Evolutionary conservation across 2,329 filamentous ascomycete genomes (phyloP).

Genomic region (Neurospora crassa): DNA sequence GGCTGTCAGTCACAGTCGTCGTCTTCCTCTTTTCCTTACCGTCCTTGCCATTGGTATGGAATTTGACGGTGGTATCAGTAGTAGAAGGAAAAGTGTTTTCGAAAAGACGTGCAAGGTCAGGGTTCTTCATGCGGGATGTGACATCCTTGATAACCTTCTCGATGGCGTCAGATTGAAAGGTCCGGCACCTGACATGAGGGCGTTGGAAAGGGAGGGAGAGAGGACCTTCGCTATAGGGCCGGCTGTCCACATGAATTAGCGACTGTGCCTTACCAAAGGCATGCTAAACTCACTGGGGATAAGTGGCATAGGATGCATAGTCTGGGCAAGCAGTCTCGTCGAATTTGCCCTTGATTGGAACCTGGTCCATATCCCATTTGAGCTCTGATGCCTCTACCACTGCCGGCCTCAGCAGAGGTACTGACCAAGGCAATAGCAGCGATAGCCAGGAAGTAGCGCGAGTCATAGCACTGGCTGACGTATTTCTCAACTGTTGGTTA

Average conservation of each 20-base stretch:
- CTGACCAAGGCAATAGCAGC: conserved; percentile 12
- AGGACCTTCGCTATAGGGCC: conserved; percentile 70
- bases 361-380: conserved; percentile 14
- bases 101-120: conserved; percentile 84
- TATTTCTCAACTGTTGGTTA: not conserved
- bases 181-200: conserved; percentile 71
- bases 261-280: conserved; percentile 9
- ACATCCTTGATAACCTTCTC: conserved; percentile 82
- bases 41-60: conserved; percentile 59
- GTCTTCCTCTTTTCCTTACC: conserved; percentile 27
- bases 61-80: conserved; percentile 80
- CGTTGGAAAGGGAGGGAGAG: conserved; percentile 78
- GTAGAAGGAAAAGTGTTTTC: conserved; percentile 93
- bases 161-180: conserved; percentile 77
- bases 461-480: not conserved
- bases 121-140: conserved; percentile 68
- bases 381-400: conserved; percentile 6
- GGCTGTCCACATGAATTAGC: conserved; percentile 35
- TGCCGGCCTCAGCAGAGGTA: conserved; percentile 3
- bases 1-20: conserved; percentile 17
- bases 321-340: conserved; percentile 48
- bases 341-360: conserved; percentile 23
- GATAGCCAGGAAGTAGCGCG: conserved; percentile 5
- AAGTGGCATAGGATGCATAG: conserved; percentile 50
- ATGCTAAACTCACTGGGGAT: conserved; percentile 42